These are phyloP conservation scores for Fusarium odoratissimum DNA, from an alignment of 2,329 filamentous ascomycete genomes.

Conservation along the genomic window DNA sequence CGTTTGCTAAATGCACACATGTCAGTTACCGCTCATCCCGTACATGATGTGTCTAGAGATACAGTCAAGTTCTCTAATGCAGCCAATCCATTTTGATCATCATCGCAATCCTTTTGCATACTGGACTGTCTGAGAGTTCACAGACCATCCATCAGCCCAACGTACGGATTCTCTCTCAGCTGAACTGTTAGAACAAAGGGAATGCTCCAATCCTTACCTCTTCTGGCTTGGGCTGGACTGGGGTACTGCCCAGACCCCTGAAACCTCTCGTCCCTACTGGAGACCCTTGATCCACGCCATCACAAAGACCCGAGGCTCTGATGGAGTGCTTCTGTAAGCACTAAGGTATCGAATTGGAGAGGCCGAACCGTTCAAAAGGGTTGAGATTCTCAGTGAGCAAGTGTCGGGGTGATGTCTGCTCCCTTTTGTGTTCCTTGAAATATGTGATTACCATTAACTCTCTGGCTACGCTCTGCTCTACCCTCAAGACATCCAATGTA, in stretches of 20 bases:
- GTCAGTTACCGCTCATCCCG: neutral
- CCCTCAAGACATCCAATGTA: neutral
- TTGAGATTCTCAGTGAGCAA: neutral
- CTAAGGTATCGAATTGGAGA: conserved; percentile 19
- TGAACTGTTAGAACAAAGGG: conserved; percentile 9
- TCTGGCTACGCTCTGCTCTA: neutral
- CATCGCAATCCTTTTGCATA: neutral
- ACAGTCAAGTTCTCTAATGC: neutral
- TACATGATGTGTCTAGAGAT: neutral
- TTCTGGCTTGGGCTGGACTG: conserved; percentile 16
- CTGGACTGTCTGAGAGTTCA: neutral
- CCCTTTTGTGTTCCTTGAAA: neutral
- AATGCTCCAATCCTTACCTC: conserved; percentile 8
- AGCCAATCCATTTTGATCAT: neutral
- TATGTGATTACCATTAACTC: neutral
- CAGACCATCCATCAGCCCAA: conserved; percentile 17
- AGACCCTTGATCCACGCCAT: conserved; percentile 26
- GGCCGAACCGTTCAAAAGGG: neutral
- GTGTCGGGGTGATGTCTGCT: neutral
- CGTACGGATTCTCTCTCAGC: conserved; percentile 18
- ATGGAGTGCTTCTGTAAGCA: conserved; percentile 20
- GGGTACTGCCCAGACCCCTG: conserved; percentile 24
- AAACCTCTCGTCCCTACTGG: conserved; percentile 7
- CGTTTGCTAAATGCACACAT: conserved; percentile 1
- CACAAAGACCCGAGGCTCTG: neutral